A percentile compares a stretch with the other conserved stretches of the same genome.
Conservation (phyloP, 2,329 filamentous ascomycete genomes). For the Stachybotrys chartarum region DNA sequence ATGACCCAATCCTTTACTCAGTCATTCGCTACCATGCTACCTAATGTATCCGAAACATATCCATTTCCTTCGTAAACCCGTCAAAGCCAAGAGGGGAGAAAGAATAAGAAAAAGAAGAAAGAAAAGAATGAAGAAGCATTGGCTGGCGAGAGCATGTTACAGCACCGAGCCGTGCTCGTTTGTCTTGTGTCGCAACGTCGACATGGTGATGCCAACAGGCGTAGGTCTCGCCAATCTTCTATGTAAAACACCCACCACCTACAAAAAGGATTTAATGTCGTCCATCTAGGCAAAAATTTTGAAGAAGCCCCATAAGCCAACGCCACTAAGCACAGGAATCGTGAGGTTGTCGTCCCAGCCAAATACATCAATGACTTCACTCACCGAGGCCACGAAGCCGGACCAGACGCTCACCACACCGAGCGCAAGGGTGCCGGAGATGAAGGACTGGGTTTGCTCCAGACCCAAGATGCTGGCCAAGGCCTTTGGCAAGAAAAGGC, state of each 20-base stretch:
- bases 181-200: not conserved
- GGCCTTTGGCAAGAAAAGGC: conserved; percentile 59
- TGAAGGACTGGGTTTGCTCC: conserved; percentile 47
- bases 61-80: no score
- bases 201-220: not conserved
- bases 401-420: conserved; percentile 78
- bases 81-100: not conserved
- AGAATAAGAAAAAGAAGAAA: not conserved
- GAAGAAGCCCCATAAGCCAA: conserved; percentile 86
- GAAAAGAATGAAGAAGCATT: not conserved
- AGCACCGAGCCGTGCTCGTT: not conserved
- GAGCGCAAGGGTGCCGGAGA: conserved; percentile 67
- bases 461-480: conserved; percentile 56
- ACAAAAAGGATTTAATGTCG: not conserved
- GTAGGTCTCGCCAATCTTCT: not conserved
- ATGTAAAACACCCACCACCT: not conserved
- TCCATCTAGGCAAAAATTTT: conserved; percentile 68
- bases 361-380: conserved; percentile 85
- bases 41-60: no score
- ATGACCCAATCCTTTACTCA: no score
- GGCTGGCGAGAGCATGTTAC: not conserved
- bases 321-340: conserved; percentile 83
- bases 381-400: conserved; percentile 80
- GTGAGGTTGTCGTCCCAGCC: conserved; percentile 97
- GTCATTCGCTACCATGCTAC: no score